Evolutionary conservation across 768 basidiomycete genomes (phyloP).

Genomic region (Chalciporus pseudorubinellus): DNA sequence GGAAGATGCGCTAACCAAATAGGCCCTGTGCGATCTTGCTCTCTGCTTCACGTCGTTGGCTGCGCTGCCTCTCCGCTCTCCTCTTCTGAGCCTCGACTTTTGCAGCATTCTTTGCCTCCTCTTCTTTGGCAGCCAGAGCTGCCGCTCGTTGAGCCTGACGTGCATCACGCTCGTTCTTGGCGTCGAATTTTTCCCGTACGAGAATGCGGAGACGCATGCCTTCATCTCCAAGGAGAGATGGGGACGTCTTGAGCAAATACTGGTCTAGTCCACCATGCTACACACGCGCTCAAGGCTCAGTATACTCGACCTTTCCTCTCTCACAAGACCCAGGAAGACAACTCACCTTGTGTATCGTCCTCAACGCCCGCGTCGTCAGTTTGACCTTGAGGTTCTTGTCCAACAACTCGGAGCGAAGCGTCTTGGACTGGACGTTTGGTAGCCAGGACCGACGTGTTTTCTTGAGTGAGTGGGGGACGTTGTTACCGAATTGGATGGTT

Average conservation of each 20-base stretch:
- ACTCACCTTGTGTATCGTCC: slow-evolving; percentile 79
- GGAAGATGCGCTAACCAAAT: slow-evolving; percentile 9
- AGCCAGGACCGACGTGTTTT: slow-evolving; percentile 88
- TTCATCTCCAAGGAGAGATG: slow-evolving; percentile 36
- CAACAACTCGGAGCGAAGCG: slow-evolving; percentile 64
- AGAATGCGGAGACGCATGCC: slow-evolving; percentile 47
- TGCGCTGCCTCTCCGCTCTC: slow-evolving; percentile 7
- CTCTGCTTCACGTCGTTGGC: slow-evolving; percentile 2
- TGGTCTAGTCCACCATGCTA: slow-evolving; percentile 72
- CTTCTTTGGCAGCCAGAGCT: slow-evolving; percentile 20
- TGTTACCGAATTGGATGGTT: slow-evolving; percentile 79
- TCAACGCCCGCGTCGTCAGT: slow-evolving; percentile 71
- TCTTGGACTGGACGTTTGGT: slow-evolving; percentile 81
- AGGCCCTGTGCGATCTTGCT: slow-evolving; percentile 15
- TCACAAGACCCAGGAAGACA: not conserved
- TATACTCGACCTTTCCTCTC: not conserved
- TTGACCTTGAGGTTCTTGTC: slow-evolving; percentile 60
- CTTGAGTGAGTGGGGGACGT: slow-evolving; percentile 83
- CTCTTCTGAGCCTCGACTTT: not conserved
- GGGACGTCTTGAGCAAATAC: slow-evolving; percentile 54
- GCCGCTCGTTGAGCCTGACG: slow-evolving; percentile 18
- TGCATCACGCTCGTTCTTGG: slow-evolving; percentile 18
- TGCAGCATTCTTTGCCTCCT: slow-evolving; percentile 4
- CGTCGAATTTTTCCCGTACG: slow-evolving; percentile 33
- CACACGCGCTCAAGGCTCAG: not conserved